phyloP scores from a whole-genome alignment of 768 basidiomycete species.

The Xerocomellus intermedius region DNA sequence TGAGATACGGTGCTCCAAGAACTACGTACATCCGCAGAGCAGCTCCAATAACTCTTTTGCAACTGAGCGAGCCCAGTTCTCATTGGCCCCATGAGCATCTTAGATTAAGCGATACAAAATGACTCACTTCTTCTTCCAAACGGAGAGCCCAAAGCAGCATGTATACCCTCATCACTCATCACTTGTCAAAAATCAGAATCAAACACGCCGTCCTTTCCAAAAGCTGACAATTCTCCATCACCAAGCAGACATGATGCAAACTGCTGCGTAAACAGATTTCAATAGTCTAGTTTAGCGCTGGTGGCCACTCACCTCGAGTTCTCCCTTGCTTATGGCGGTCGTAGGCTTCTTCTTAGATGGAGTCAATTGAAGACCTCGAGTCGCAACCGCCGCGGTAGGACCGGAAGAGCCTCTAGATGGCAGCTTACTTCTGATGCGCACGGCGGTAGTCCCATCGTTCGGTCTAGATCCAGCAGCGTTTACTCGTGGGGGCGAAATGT shows the following conservation, averaged over 20 bases:
- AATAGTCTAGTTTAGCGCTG: not conserved
- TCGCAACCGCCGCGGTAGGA: not conserved
- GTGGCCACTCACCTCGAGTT: constrained; percentile 22
- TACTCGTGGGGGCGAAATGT: not conserved
- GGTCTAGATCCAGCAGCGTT: not conserved
- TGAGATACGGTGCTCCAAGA: too few species aligned
- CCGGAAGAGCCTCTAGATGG: not conserved
- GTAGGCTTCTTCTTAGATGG: not conserved
- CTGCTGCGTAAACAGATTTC: constrained; percentile 19
- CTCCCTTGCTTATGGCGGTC: constrained; percentile 8
- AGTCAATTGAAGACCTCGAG: not conserved
- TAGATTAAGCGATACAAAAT: too few species aligned
- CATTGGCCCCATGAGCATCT: too few species aligned
- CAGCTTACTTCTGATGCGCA: not conserved
- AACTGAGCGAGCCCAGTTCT: too few species aligned
- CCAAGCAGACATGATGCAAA: constrained; percentile 40
- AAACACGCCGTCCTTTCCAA: constrained; percentile 31
- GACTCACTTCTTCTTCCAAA: too few species aligned
- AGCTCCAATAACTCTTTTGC: too few species aligned
- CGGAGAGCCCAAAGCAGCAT: not conserved
- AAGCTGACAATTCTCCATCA: constrained; percentile 32
- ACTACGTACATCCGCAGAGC: too few species aligned
- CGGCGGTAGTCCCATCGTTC: not conserved
- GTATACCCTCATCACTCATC: not conserved
- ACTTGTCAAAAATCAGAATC: constrained; percentile 28